phyloP scores from a whole-genome alignment of 305 asterid genomes.

The Ilex paraguariensis region DNA sequence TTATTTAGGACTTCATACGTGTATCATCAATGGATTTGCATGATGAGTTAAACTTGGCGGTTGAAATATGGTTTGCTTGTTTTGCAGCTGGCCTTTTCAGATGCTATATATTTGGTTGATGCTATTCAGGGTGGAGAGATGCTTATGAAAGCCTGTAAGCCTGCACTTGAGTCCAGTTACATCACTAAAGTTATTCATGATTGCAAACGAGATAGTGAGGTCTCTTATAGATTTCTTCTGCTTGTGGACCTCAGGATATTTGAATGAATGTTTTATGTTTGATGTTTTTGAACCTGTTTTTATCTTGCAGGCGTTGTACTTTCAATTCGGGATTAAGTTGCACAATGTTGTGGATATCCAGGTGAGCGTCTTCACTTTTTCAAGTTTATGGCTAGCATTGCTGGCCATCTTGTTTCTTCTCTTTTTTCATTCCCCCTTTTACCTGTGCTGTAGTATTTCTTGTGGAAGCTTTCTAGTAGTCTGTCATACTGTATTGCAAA shows the following conservation, averaged over 20 bases:
- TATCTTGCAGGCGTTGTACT: constrained; percentile 76
- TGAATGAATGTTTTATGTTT: constrained; percentile 19
- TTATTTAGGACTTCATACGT: too few relatives aligned
- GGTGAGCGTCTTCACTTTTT: constrained; percentile 37
- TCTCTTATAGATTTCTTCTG: constrained; percentile 42
- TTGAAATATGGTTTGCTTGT: neutral
- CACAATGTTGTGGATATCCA: constrained; percentile 94
- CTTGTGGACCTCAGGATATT: constrained; percentile 15
- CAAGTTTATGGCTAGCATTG: constrained; percentile 9
- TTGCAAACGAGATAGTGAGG: constrained; percentile 99
- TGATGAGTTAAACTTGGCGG: neutral
- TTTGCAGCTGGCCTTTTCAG: constrained; percentile 82
- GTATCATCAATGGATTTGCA: too few relatives aligned
- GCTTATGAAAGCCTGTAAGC: constrained; percentile 91
- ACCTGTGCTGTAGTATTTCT: neutral
- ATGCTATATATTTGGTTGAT: constrained; percentile 94
- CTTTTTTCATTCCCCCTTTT: neutral
- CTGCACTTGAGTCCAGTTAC: constrained; percentile 95
- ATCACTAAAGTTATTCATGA: constrained; percentile 97
- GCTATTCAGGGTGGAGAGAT: constrained; percentile 88
- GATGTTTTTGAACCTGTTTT: constrained; percentile 16
- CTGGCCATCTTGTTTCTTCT: neutral
- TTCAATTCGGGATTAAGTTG: constrained; percentile 87
- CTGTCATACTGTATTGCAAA: too few relatives aligned
- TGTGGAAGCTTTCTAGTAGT: too few relatives aligned